Evolutionary conservation across 169 alveolate species (phyloP), one percentile per base, ranked within the genome.

Genomic region (Plasmodium coatneyi): DNA sequence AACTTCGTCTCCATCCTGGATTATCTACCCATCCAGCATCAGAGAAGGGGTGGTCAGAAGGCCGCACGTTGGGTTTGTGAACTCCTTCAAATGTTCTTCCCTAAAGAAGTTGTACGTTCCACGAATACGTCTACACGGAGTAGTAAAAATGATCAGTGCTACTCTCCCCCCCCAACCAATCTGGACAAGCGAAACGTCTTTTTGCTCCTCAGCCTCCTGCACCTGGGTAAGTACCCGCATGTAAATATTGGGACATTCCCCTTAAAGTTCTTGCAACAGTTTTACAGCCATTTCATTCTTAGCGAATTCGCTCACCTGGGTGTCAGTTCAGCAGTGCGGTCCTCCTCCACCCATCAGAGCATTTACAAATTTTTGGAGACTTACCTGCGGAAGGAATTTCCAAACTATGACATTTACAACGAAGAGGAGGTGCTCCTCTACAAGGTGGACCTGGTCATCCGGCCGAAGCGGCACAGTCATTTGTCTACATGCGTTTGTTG

Each of bases 131-230:
- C 76, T 66, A 66, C 14, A 25, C 12, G 3, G 41, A 6, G 41
- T 25, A 25, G 36, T 25, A 66, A 22, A 7, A 2, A 14, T 1
- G 0, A 25, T 7, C 14, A 10, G 34, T 4, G 4, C 12, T 12
- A 56, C 46, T 16, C 41, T 36, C 34, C 83, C 19, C 14, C 71
- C 49, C 7, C n/a, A 28, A 86, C 60, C 66, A 10, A 28, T 7
- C 84, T 86, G 34, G 93, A 52, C 46, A 86, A 76, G 80, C 36
- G 93, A 74, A 86, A 86, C 43, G 66, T 76, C 28, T 30, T 72
- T 76, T 52, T 86, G 12, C 32, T 86, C n/a, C 70, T 56, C 14
- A 0, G 19, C 19, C 80, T 76, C n/a, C 32, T 86, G 28, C 36
- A 25, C 16, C 32, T 86, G 25, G 56, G 70, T 25, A 25, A 25